These are phyloP conservation scores for Solanum tarapatanum DNA, from an alignment of 257 asterid genomes.

Conservation along the genomic window DNA sequence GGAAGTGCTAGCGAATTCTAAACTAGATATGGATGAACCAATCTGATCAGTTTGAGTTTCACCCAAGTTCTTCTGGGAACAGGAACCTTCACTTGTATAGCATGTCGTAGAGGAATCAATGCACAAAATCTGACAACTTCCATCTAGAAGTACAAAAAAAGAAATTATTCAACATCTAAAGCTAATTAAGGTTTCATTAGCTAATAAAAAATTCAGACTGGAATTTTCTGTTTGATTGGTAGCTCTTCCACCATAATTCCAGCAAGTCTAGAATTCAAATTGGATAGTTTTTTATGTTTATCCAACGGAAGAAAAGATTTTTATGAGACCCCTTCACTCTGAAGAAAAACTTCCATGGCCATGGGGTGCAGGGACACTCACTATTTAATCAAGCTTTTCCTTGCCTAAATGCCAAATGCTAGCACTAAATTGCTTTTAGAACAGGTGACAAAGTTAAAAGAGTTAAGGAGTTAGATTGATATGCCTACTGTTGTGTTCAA, in stretches of 20 bases:
- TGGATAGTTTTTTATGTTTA: background rate
- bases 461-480: background rate
- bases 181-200: background rate
- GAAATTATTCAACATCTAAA: background rate
- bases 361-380: background rate
- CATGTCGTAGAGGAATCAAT: slow-evolving; percentile 22
- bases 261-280: background rate
- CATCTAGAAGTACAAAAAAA: slow-evolving; percentile 13
- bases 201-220: background rate
- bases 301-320: background rate
- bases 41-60: slow-evolving; percentile 22
- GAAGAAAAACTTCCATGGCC: background rate
- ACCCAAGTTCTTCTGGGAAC: slow-evolving; percentile 28
- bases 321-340: background rate
- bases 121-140: slow-evolving; percentile 8
- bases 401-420: background rate
- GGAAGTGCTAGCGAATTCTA: slow-evolving; percentile 19
- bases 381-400: background rate
- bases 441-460: background rate
- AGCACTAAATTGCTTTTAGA: background rate
- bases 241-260: background rate
- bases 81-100: slow-evolving; percentile 24
- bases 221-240: background rate
- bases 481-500: background rate
- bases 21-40: slow-evolving; percentile 19